Base-by-base conservation (phyloP, 2,329 filamentous ascomycete genomes). In the Xylogone sp. region DNA sequence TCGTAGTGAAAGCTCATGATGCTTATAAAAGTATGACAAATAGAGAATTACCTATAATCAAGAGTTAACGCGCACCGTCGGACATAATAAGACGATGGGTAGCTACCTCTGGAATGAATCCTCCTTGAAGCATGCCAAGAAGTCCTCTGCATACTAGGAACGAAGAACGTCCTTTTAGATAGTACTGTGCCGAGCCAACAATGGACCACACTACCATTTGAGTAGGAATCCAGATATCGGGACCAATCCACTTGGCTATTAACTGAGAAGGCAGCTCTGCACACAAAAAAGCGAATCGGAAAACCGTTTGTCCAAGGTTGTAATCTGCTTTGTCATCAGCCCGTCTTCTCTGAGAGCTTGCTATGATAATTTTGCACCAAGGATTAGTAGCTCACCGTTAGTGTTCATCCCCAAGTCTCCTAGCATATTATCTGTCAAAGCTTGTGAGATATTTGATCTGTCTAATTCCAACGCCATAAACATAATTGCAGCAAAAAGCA, bases 401-500 rank as follows among this genome's bases (percentile, higher is more conserved):
- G 56, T 70, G 68, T 48, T 72, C 77, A 76, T 57, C 1, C 64
- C 59, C n/a, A 76, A 62, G 47, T 83, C 84, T 56, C 66, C 69
- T 2, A 87, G 67, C 68, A 87, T 76, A 54, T 82, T 83, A 63
- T 84, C 82, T 0, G 79, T 81, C 22, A 82, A 69, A 3, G 81
- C 83, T 59, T 82, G 81, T 2, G 59, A 58, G 10, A 85, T 72
- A 59, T 86, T 86, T 27, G 76, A 76, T 22, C 82, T 71, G 62
- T 85, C 81, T 31, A 84, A 69, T 56, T 85, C 79, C 6, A 85
- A 70, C 1, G 77, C 78, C 56, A 84, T 82, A 62, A 85, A 84
- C 63, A 82, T 83, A 27, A 83, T 53, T 57, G 71, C 72, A 24
- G 56, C 62, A 49, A 65, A 67, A 22, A 65, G 34, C 62, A 67